Base-by-base conservation (phyloP, 768 basidiomycete genomes). In the Trametopsis cervina region DNA sequence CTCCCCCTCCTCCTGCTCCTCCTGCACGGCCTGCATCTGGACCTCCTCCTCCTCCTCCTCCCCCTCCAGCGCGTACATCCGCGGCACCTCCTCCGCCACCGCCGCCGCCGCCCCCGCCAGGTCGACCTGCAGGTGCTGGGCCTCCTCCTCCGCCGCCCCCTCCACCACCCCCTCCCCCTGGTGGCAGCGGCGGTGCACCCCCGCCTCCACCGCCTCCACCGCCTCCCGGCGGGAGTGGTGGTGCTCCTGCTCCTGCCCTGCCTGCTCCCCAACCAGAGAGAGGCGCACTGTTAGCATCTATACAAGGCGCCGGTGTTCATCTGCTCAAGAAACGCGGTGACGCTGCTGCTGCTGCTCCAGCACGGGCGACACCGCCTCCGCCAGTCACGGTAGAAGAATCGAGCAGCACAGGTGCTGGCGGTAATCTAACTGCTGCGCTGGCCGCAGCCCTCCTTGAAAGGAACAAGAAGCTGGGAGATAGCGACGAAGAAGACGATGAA, bases 381-480 rank as follows among this genome's bases (percentile, higher is more conserved):
- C 58, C 60, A 17, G 57, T 61, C 33, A 62, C 49, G 4, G 64
- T 66, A 29, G 64, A 70, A 29, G 52, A 67, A 2, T 63, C 65
- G 23, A 60, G 68, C 20, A 60, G 67, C 11, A 62, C 69, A 4
- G 66, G 59, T 12, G 80, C 71, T 11, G 89, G 84, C 10, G 84
- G 76, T 0, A 84, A 93, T 66, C 63, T 95, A 51, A 91, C 92
- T 0, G 74, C 80, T 3, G 89, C 90, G 6, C 69, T 96, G 40
- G 93, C 91, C 4, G 85, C 80, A 42, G 92, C 92, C 1, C 65
- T 97, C 53, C 67, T 83, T 57, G 80, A 85, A 62, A 69, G 93
- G 56, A 95, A 89, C 62, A 90, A 87, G 69, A 84, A 88, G 59
- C 68, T 95, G 56, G 91, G 87, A 2, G 89, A 92, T 56, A 88